A percentile compares a stretch with the other conserved stretches of the same genome.
Conservation (phyloP, 1,284 basidiomycete genomes). For the Cystobasidium slooffiae region DNA sequence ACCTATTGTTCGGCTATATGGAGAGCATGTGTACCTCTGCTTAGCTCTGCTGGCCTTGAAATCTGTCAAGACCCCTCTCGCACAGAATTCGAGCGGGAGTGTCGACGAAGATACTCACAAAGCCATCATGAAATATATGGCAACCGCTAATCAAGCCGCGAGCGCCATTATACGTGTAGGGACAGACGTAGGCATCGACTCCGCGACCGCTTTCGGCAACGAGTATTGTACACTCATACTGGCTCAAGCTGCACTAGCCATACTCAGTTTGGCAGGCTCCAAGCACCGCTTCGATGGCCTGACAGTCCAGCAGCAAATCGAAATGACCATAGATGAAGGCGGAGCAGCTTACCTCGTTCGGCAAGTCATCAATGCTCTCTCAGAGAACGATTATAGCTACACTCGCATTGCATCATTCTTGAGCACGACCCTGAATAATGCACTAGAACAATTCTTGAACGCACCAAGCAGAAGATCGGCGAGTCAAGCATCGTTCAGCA, state of each 20-base stretch:
- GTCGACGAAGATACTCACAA: neutral
- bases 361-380: conserved; percentile 9
- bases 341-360: conserved; percentile 11
- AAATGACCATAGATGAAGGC: conserved; percentile 13
- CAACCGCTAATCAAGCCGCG: conserved; percentile 21
- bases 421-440: conserved; percentile 2
- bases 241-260: conserved; percentile 17
- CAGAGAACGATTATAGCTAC: conserved; percentile 20
- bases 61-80: neutral
- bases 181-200: conserved; percentile 16
- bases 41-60: conserved; percentile 1
- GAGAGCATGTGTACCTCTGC: conserved; percentile 14
- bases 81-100: neutral
- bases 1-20: conserved; percentile 8
- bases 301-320: neutral
- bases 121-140: conserved; percentile 6
- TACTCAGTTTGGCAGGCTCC: conserved; percentile 11
- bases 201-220: conserved; percentile 12
- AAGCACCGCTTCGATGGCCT: conserved; percentile 12
- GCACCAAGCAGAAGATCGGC: neutral
- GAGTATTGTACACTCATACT: conserved; percentile 22
- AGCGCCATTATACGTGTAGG: conserved; percentile 19
- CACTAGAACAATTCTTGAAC: conserved; percentile 11
- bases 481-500: conserved; percentile 16
- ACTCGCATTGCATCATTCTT: conserved; percentile 19